These are phyloP conservation scores for Bacidia gigantensis DNA, from an alignment of 495 filamentous ascomycete species.

Conservation along the genomic window DNA sequence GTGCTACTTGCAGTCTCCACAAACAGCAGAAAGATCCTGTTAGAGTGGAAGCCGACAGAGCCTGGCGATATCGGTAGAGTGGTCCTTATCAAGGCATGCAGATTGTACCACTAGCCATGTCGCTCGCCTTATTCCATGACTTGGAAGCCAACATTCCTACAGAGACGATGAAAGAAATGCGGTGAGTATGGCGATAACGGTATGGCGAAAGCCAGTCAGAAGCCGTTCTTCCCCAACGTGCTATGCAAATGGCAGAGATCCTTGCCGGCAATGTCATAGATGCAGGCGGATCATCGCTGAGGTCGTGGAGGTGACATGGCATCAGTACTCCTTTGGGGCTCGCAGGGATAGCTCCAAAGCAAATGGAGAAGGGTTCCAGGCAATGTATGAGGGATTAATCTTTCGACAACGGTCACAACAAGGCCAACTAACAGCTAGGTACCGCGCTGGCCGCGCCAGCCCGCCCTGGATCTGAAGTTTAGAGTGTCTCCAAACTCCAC, in stretches of 20 bases:
- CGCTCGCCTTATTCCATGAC: background rate
- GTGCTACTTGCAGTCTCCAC: background rate
- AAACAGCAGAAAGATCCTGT: background rate
- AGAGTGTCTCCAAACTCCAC: too few species aligned
- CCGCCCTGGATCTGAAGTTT: conserved; percentile 4
- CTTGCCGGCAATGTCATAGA: background rate
- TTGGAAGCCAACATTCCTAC: background rate
- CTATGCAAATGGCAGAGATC: background rate
- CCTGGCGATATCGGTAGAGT: background rate
- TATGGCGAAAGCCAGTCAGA: background rate
- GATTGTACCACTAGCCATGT: background rate
- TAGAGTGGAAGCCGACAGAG: background rate
- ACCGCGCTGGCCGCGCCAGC: background rate
- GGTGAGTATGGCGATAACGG: background rate
- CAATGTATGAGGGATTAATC: conserved; percentile 7
- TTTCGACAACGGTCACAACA: background rate
- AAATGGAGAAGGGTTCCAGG: background rate
- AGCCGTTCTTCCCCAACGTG: background rate
- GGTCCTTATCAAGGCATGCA: conserved; percentile 3
- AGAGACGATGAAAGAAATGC: background rate
- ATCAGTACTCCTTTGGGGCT: background rate
- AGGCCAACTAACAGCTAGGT: conserved; percentile 1
- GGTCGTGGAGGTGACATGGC: background rate
- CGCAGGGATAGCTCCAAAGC: background rate
- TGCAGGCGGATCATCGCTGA: background rate